Base-by-base conservation (phyloP, 2,329 filamentous ascomycete species). In the Fusarium nematophilum region DNA sequence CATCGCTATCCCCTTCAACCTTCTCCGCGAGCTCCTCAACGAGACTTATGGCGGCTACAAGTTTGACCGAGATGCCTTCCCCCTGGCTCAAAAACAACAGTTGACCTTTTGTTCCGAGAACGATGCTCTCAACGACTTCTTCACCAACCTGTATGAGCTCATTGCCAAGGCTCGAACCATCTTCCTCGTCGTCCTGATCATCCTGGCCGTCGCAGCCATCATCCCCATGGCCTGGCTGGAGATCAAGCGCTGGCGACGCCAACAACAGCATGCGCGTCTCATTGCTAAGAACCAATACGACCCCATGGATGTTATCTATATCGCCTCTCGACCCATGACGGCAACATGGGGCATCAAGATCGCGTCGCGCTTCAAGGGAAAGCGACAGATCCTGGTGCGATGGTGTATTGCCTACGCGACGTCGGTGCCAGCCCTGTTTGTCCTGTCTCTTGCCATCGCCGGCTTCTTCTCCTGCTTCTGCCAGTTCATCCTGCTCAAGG, bases 361-460 rank as follows among this genome's bases (percentile, higher is more conserved):
- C 15, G 86, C 90, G 6, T 83, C 83, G 45, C 83, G 80, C 53
- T 87, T 94, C 76, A 85, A 84, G 47, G 75, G 85, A 74, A 77
- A 89, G 65, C 83, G 86, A 45, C 89, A 92, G 73, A 85, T 91
- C 38, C 82, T 97, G 34, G 83, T 88, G 9, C 87, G 93, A 59
- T 97, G 93, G 93, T 86, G 87, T 46, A 81, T 95, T 60, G 91
- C 93, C 8, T 97, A 97, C 72, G 88, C 88, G n/a, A 97, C 93
- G 0, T 93, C 93, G 1, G 78, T 90, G 0, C 86, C 92, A 0
- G 93, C 93, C 14, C 80, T 97, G n/a, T 93, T 97, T 68, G 86
- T 97, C 6, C 83, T 97, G 6, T 89, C 90, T 5, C 86, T 97
- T 33, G 93, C 90, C 9, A 70, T 96, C 9, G 92, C 93, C 2